Base-by-base conservation (phyloP, 164 flowering plant species). In the Nymphaea thermarum region DNA sequence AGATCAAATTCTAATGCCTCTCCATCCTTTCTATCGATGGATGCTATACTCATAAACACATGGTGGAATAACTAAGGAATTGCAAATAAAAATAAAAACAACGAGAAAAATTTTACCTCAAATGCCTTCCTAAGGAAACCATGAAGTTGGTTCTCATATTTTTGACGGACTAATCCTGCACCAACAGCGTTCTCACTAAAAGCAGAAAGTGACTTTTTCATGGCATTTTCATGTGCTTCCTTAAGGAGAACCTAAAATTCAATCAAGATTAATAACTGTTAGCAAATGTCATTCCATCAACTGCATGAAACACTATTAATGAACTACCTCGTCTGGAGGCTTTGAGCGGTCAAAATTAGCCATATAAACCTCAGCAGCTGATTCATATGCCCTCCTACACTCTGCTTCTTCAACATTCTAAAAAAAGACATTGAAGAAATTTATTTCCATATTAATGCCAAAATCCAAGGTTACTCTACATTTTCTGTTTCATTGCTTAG, bases 331-430 rank as follows among this genome's bases (percentile, higher is more conserved):
- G 68, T 90, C 99, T 44, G 97, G 87, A 65, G 91, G 94, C 80
- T 85, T 90, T 60, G 94, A 80, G 69, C 93, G 90, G 74, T 95
- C 98, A 84, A 95, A 90, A 43, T 85, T 66, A 60, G 96, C 81
- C 97, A 82, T 86, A 72, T 92, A 95, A 64, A 69, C 80, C 68
- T 95, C 98, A 55, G 88, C 71, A 66, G 95, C 97, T 65, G 77
- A 66, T 67, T 95, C 99, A 79, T 76, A 92, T 47, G 98, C 98
- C 75, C 85, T 82, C 42, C 93, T 81, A 76, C 99, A 92, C 82
- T 92, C 99, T 69, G 95, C 82, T 82, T 95, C 99, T 83, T 95
- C 99, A 77, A 95, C 98, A 82, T 95, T 95, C 99, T 95, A 82
- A 68, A 80, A 62, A 10, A 61, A 61, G 36, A 47, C 36, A 47